Evolutionary conservation across 768 basidiomycete species (phyloP).

Genomic region (Rhodocollybia butyracea): DNA sequence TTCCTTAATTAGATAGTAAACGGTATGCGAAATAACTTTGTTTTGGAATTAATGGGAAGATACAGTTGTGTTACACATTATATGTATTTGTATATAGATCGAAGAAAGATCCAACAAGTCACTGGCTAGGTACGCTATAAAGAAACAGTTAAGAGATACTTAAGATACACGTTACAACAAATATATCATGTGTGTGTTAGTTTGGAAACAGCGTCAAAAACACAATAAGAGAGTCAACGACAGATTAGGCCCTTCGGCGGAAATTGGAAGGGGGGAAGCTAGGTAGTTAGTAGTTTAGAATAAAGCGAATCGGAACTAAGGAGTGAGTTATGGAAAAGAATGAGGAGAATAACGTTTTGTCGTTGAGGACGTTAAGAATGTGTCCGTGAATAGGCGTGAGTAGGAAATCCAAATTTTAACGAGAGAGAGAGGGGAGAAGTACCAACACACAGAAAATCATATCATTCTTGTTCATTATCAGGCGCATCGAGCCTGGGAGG

Average conservation of each 20-base stretch:
- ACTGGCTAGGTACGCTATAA: too few relatives aligned
- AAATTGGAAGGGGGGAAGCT: too few relatives aligned
- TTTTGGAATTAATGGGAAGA: too few relatives aligned
- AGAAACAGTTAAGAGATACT: too few relatives aligned
- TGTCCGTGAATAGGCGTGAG: slow-evolving; percentile 3
- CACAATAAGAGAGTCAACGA: too few relatives aligned
- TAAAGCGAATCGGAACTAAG: not conserved
- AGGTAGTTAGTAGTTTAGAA: not conserved
- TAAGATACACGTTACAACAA: too few relatives aligned
- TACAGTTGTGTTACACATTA: too few relatives aligned
- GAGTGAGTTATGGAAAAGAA: not conserved
- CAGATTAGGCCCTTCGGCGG: too few relatives aligned
- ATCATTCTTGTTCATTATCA: not conserved
- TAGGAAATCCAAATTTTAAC: not conserved
- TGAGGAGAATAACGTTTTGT: not conserved
- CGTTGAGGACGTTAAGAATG: slow-evolving; percentile 1
- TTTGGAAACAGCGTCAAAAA: too few relatives aligned
- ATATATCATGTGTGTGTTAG: too few relatives aligned
- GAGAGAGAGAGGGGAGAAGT: not conserved
- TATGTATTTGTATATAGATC: too few relatives aligned
- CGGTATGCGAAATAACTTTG: not conserved
- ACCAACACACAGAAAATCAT: not conserved
- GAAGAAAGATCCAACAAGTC: too few relatives aligned
- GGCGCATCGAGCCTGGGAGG: not conserved
- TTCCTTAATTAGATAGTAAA: not conserved